These are phyloP conservation scores for Coemansia sp. DNA, from an alignment of 192 early-diverging fungal species.

Conservation along the genomic window DNA sequence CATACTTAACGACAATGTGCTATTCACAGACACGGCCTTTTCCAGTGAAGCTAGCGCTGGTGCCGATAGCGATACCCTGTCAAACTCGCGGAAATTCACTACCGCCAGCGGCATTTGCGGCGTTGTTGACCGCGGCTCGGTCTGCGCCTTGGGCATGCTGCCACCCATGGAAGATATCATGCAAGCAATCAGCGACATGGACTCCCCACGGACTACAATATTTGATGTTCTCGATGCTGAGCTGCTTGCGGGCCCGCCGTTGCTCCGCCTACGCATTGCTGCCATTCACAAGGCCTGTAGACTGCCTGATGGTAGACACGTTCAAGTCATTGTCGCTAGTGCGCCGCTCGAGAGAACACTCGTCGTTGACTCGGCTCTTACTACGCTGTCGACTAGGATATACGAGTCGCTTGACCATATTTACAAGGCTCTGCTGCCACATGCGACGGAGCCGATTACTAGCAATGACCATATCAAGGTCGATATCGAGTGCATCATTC, in stretches of 20 bases:
- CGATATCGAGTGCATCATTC: conserved; percentile 44
- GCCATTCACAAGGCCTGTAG: neutral
- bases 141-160: conserved; percentile 44
- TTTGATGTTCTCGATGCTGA: conserved; percentile 45
- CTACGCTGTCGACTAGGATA: conserved; percentile 33
- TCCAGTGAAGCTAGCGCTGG: neutral
- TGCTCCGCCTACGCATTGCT: conserved; percentile 25
- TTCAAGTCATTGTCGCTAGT: conserved; percentile 31
- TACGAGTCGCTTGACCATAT: conserved; percentile 27
- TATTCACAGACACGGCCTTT: conserved; percentile 29
- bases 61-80: neutral
- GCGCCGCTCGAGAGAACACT: conserved; percentile 28
- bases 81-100: conserved; percentile 29
- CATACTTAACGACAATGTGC: conserved; percentile 43
- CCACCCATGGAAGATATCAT: conserved; percentile 52
- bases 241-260: conserved; percentile 7
- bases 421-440: conserved; percentile 30
- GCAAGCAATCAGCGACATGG: conserved; percentile 23
- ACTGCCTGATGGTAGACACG: conserved; percentile 21
- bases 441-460: conserved; percentile 21
- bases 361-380: conserved; percentile 52
- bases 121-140: conserved; percentile 23
- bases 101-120: conserved; percentile 49
- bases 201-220: conserved; percentile 40
- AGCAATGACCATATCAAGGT: conserved; percentile 24